Evolutionary conservation across 345 rosid species (phyloP), one percentile per base, ranked within the genome.

Genomic region (Laguncularia racemosa): DNA sequence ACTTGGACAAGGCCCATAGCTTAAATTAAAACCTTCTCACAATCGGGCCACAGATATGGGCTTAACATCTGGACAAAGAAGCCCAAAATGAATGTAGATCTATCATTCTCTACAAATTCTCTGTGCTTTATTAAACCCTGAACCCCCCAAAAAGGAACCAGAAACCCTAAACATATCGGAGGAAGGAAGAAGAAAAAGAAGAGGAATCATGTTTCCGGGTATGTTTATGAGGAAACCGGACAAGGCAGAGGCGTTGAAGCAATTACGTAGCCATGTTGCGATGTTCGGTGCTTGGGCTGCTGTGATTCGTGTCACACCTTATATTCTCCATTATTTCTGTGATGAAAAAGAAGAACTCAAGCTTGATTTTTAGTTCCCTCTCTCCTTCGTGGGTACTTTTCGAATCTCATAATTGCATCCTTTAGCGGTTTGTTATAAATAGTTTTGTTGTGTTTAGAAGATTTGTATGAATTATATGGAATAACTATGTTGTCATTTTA

Each of bases 181-280:
- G 64, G 58, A 18, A 52, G 67, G 38, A 18, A 2, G 28, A 18
- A 40, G 33, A 15, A 43, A 0, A 20, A n/a, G 18, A 47, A 44
- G 26, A 23, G 5, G 50, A 66, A 54, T 12, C 64, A 91, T 91
- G 97, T 91, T 91, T 78, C 88, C 89, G 10, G 89, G 86, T 19
- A 82, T 86, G 91, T 82, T 91, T 55, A 65, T 77, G 88, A 66
- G 77, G 17, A 86, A 91, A 66, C 95, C 95, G 21, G 92, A 86
- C 76, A 88, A 88, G 78, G 85, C 74, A 44, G 86, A 50, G 69
- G 97, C 95, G 53, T 72, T 88, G 81, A 91, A 82, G 81, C 80
- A 91, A 87, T 74, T 88, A 8, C 74, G 68, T 66, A 14, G 62
- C 1, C 92, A 91, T 44, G 83, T 46, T 8, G 77, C 78, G 18